Base-by-base conservation (phyloP, 345 rosid genomes). In the Aquilaria yunnanensis region DNA sequence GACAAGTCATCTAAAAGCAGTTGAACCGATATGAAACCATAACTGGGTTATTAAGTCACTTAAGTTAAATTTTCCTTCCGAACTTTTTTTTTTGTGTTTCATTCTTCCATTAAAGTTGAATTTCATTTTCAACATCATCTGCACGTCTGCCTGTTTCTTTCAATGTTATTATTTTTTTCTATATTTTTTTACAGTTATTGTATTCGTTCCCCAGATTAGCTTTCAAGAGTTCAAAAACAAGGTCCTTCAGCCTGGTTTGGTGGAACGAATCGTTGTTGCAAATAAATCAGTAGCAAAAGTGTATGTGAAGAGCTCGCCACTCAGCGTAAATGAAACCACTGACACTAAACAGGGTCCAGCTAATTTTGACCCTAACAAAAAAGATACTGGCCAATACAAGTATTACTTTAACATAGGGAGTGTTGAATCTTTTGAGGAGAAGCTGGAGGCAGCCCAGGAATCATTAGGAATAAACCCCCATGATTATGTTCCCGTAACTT, bases 181-280 rank as follows among this genome's bases (percentile, higher is more conserved):
- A 11, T 1, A 30, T 57, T 61, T n/a, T 49, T 49, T 16, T 62
- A 48, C 43, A 62, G 57, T 54, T 66, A 29, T 53, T 64, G 48
- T 48, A 30, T 59, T 4, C 50, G 12, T 67, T 71, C 30, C 48
- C 48, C 77, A 77, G 81, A 80, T 83, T 60, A 77, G 87, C 46
- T 83, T 83, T 68, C 87, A 83, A 75, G 84, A 80, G 63, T 83
- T 83, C 75, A 77, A 80, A 60, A 80, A 76, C 78, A 72, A 77
- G 75, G 70, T 79, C 23, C 84, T 82, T 58, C 78, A 79, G 67
- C 79, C 78, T 53, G 84, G 84, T 60, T 12, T 77, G 72, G 84
- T 77, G 66, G 84, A 80, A 55, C 68, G 29, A 57, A 71, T 83
- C 52, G 81, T 80, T 62, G 77, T 80, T 46, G 59, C 79, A 46